Percentiles rank a stretch among this genome's conserved stretches.
phyloP scores from a whole-genome alignment of 2,329 filamentous ascomycete genomes.

The Tolypocladium inflatum region DNA sequence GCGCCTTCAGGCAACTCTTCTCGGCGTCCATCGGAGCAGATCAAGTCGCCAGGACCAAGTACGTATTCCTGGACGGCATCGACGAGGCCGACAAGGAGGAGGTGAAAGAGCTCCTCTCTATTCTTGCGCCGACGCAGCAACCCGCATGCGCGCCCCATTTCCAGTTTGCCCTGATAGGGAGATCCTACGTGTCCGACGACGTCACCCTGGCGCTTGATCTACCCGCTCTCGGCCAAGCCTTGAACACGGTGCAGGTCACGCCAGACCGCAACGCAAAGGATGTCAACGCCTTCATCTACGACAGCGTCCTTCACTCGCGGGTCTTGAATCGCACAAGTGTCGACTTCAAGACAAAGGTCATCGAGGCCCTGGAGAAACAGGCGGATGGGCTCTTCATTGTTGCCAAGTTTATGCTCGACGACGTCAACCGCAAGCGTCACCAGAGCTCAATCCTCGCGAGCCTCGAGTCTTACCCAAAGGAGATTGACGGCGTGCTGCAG shows the following conservation, averaged over 20 bases:
- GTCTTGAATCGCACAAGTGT: conserved; percentile 22
- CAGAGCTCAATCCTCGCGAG: conserved; percentile 33
- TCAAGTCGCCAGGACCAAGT: conserved; percentile 23
- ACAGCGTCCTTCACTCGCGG: conserved; percentile 28
- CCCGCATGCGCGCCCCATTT: conserved; percentile 13
- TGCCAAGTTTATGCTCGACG: conserved; percentile 40
- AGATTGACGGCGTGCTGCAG: conserved; percentile 31
- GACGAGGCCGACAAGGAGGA: conserved; percentile 33
- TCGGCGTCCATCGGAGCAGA: conserved; percentile 25
- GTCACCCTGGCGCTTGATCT: conserved; percentile 25
- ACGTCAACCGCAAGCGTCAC: conserved; percentile 34
- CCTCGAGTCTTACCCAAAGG: conserved; percentile 32
- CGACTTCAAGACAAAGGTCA: conserved; percentile 26
- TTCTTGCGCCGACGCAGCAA: conserved; percentile 17
- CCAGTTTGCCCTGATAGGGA: conserved; percentile 30
- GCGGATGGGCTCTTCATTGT: conserved; percentile 39
- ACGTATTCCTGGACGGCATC: conserved; percentile 36
- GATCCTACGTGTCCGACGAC: conserved; percentile 30
- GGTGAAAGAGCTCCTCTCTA: conserved; percentile 24
- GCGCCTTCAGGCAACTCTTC: conserved; percentile 32
- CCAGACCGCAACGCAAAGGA: conserved; percentile 31
- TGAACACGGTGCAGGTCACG: conserved; percentile 32
- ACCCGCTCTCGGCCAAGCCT: conserved; percentile 15
- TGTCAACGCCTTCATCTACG: conserved; percentile 30
- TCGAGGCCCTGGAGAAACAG: conserved; percentile 27